These are phyloP conservation scores for Laetiporus sulphureus DNA, from an alignment of 1,284 basidiomycete genomes.

Conservation along the genomic window DNA sequence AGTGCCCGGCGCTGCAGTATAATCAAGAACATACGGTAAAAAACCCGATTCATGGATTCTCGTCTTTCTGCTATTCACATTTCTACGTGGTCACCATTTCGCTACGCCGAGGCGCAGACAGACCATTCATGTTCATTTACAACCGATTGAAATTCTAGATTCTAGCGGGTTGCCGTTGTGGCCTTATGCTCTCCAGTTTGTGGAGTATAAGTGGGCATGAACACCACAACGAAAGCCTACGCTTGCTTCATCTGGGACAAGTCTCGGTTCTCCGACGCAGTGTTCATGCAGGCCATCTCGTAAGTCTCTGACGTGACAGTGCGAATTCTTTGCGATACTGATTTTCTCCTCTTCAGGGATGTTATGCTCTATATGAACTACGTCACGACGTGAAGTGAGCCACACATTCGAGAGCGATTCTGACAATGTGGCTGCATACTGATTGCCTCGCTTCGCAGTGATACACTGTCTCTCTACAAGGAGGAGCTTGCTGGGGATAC, in stretches of 20 bases:
- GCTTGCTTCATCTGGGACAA: constrained; percentile 14
- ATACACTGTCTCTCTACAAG: constrained; percentile 14
- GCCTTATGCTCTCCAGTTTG: constrained; percentile 3
- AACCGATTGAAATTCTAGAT: constrained; percentile 11
- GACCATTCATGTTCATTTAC: constrained; percentile 10
- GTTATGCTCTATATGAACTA: constrained; percentile 10
- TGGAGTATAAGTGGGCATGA: constrained; percentile 8
- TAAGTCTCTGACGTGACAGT: constrained; percentile 4
- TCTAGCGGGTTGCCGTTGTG: constrained; percentile 1
- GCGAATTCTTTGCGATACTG: neutral
- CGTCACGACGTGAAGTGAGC: constrained; percentile 9
- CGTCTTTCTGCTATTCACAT: no score
- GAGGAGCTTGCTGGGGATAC: constrained; percentile 10
- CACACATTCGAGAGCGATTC: no score
- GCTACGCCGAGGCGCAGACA: neutral
- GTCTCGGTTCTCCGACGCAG: constrained; percentile 9
- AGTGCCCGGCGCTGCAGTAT: no score
- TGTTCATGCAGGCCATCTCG: constrained; percentile 11
- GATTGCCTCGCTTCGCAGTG: constrained; percentile 2
- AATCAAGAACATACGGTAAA: no score
- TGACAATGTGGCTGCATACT: neutral
- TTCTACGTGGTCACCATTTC: no score
- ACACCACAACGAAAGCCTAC: constrained; percentile 10
- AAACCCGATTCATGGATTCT: no score
- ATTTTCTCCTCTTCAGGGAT: constrained; percentile 4